phyloP scores from a whole-genome alignment of 179 eudicot species.

The Beta macrorhiza region DNA sequence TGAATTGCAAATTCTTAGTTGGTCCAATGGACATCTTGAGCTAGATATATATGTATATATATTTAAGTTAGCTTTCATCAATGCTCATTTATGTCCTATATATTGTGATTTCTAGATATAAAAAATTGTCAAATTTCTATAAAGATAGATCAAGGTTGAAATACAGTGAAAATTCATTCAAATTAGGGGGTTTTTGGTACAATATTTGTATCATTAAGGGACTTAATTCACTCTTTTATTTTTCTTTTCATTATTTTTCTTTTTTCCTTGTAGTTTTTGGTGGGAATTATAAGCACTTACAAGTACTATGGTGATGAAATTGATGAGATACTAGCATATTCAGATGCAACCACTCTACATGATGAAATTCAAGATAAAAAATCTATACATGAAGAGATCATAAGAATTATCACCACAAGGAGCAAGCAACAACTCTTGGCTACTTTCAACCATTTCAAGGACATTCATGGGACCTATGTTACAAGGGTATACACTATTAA shows the following conservation, averaged over 20 bases:
- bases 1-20: no score
- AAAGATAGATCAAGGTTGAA: not conserved
- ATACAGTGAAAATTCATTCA: not conserved
- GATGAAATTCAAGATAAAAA: constrained; percentile 41
- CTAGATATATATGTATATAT: no score
- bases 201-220: no score
- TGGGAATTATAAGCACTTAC: constrained; percentile 57
- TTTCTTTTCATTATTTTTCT: not conserved
- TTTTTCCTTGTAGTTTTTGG: constrained; percentile 53
- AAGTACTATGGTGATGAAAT: constrained; percentile 72
- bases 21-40: no score
- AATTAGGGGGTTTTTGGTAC: no score
- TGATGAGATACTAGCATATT: constrained; percentile 44
- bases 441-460: constrained; percentile 69
- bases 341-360: constrained; percentile 62
- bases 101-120: no score
- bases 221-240: not conserved
- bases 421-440: constrained; percentile 69
- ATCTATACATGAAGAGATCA: constrained; percentile 56
- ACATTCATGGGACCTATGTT: constrained; percentile 59
- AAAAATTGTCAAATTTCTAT: no score
- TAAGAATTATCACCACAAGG: constrained; percentile 68
- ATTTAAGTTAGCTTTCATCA: no score
- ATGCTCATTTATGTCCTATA: not conserved
- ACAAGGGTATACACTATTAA: constrained; percentile 40